Conservation (phyloP, 805 yeast genomes). For the Myxozyma lipomycoides region DNA sequence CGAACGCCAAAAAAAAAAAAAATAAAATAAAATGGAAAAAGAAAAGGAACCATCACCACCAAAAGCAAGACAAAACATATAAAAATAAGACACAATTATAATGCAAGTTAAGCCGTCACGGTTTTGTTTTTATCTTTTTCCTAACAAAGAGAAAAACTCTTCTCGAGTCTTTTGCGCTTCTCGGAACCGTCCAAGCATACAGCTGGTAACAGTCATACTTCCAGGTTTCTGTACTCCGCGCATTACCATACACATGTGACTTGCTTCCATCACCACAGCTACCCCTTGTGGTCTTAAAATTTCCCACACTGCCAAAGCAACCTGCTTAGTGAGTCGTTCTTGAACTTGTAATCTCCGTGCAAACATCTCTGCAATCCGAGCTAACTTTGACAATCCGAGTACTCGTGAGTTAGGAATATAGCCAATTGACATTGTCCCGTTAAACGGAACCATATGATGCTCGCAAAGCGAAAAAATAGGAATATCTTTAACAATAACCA, state of each 20-base stretch:
- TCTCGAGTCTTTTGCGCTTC: conserved; percentile 93
- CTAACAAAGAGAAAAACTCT: conserved; percentile 77
- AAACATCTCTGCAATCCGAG: conserved; percentile 95
- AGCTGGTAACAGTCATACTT: conserved; percentile 86
- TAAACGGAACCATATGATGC: conserved; percentile 96
- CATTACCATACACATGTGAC: conserved; percentile 99
- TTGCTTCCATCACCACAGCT: conserved; percentile 96
- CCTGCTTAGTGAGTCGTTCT: conserved; percentile 93
- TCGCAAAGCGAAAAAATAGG: conserved; percentile 91
- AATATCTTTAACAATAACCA: conserved; percentile 96
- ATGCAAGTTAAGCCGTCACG: background rate
- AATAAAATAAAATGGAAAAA: background rate
- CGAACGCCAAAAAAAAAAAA: background rate
- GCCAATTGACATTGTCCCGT: conserved; percentile 96
- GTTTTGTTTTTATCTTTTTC: conserved; percentile 5
- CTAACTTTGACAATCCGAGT: conserved; percentile 86
- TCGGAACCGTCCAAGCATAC: conserved; percentile 96
- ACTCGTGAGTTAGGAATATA: conserved; percentile 94
- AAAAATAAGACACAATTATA: too few relatives aligned
- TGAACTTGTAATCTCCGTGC: conserved; percentile 96
- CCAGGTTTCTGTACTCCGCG: conserved; percentile 97
- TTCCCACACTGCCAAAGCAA: conserved; percentile 91
- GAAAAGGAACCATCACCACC: too few relatives aligned
- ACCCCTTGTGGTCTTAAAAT: conserved; percentile 93
- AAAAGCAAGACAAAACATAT: background rate